Conservation (phyloP, 2,329 filamentous ascomycete genomes). For the Esteya vermicola region DNA sequence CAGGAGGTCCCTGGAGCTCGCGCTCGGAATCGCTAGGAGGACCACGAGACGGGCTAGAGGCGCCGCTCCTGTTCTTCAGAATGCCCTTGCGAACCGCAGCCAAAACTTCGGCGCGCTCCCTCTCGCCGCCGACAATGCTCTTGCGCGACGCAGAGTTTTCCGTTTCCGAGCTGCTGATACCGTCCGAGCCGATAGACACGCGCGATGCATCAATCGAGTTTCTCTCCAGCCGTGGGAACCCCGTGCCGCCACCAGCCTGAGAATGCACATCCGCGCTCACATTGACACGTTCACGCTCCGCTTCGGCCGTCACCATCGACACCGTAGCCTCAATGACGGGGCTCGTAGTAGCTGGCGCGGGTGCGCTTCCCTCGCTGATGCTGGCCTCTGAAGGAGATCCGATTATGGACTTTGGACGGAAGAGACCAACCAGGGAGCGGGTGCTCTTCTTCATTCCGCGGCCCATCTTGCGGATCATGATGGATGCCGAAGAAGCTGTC, state of each 20-base stretch:
- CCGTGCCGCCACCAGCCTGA: conserved; percentile 56
- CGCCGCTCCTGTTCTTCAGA: conserved; percentile 63
- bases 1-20: conserved; percentile 46
- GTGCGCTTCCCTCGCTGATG: conserved; percentile 44
- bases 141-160: conserved; percentile 54
- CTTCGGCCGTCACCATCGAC: conserved; percentile 91
- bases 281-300: conserved; percentile 73
- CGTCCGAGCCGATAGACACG: conserved; percentile 31
- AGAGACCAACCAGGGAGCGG: conserved; percentile 81
- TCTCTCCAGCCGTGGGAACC: conserved; percentile 71
- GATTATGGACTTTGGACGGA: conserved; percentile 83
- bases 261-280: conserved; percentile 57
- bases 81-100: conserved; percentile 93
- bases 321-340: conserved; percentile 51
- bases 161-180: conserved; percentile 40
- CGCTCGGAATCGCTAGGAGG: conserved; percentile 40
- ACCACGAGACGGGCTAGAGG: conserved; percentile 52
- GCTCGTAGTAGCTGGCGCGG: not conserved
- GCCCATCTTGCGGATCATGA: conserved; percentile 98
- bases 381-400: conserved; percentile 61
- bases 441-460: conserved; percentile 94
- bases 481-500: conserved; percentile 75
- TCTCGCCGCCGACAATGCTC: conserved; percentile 84
- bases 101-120: conserved; percentile 78
- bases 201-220: conserved; percentile 61